These are phyloP conservation scores for Neodidymelliopsis sp. DNA, from an alignment of 2,329 filamentous ascomycete genomes.

Conservation along the genomic window DNA sequence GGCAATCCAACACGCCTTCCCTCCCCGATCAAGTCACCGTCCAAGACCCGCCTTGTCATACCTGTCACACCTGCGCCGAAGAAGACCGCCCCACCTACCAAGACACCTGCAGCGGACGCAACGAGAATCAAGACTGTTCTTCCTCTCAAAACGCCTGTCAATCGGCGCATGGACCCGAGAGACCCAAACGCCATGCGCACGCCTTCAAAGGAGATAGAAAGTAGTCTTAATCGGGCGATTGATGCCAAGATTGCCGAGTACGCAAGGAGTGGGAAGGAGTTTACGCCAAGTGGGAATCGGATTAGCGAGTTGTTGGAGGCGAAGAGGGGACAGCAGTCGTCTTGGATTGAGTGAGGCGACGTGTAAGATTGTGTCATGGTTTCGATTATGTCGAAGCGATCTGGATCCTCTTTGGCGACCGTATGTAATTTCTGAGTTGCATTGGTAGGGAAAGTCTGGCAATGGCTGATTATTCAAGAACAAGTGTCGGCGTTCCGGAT, in stretches of 20 bases:
- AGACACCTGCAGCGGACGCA: not conserved
- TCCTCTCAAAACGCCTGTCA: not conserved
- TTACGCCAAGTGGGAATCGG: conserved; percentile 23
- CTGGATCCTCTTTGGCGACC: too few relatives aligned
- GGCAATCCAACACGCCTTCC: conserved; percentile 18
- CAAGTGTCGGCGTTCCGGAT: too few relatives aligned
- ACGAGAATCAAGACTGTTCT: not conserved
- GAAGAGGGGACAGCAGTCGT: too few relatives aligned
- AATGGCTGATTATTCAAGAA: too few relatives aligned
- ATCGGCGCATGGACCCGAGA: not conserved
- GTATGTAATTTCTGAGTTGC: too few relatives aligned
- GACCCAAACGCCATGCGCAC: conserved; percentile 28
- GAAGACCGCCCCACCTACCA: not conserved
- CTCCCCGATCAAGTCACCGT: conserved; percentile 4
- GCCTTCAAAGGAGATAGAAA: conserved; percentile 33
- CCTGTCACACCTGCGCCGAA: not conserved
- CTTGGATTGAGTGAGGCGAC: too few relatives aligned
- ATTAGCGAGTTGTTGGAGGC: conserved; percentile 22
- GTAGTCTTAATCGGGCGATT: conserved; percentile 32
- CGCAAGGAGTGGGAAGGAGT: conserved; percentile 17
- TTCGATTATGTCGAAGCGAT: too few relatives aligned
- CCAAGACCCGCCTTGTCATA: conserved; percentile 3
- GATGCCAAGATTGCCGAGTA: conserved; percentile 37
- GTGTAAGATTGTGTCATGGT: too few relatives aligned
- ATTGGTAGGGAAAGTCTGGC: too few relatives aligned